phyloP scores from a whole-genome alignment of 371 early-diverging fungal species.

The Actinomucor elegans region DNA sequence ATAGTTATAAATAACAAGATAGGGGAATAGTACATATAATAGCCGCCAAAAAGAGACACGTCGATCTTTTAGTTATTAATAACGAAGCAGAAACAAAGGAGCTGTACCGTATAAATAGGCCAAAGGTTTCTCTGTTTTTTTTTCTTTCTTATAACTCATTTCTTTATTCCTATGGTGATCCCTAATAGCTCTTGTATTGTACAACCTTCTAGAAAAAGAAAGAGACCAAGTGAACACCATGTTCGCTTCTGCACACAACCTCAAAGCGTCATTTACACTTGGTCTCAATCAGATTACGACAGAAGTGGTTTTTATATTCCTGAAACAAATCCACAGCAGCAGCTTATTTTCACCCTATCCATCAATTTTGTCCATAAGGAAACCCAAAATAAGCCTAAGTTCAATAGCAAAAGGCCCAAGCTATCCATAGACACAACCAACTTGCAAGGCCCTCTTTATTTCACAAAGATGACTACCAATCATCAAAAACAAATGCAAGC shows the following conservation, averaged over 20 bases:
- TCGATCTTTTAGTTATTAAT: no score
- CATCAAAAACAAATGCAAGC: conserved; percentile 19
- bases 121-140: background rate
- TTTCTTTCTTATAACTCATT: background rate
- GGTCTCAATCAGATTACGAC: conserved; percentile 48
- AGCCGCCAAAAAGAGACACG: no score
- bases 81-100: no score
- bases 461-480: conserved; percentile 46
- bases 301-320: conserved; percentile 35
- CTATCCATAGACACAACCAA: conserved; percentile 42
- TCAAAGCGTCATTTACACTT: conserved; percentile 33
- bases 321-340: conserved; percentile 2
- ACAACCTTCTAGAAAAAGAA: conserved; percentile 20
- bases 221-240: conserved; percentile 16
- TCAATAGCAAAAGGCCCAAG: conserved; percentile 21
- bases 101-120: background rate
- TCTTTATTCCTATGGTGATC: no score
- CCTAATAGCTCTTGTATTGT: conserved; percentile 11
- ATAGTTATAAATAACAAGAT: no score
- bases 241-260: conserved; percentile 41
- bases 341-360: conserved; percentile 18
- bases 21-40: no score
- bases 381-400: conserved; percentile 1
- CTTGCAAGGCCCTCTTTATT: conserved; percentile 41
- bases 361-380: conserved; percentile 11